These are phyloP conservation scores for Pyrenophora teres DNA, from an alignment of 2,329 filamentous ascomycete genomes.

Conservation along the genomic window DNA sequence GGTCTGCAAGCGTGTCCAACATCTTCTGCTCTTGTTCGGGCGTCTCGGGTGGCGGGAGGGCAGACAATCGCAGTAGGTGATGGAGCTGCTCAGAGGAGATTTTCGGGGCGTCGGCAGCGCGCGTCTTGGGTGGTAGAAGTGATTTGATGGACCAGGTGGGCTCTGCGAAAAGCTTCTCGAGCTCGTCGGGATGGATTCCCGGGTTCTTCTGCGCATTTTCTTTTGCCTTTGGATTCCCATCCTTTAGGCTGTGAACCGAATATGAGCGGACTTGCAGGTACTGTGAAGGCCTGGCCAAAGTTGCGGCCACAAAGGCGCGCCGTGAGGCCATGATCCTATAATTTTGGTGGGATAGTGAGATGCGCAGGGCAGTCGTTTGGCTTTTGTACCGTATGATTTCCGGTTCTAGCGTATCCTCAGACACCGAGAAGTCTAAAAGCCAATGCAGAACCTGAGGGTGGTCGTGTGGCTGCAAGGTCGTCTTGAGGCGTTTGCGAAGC, in stretches of 20 bases:
- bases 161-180: constrained; percentile 59
- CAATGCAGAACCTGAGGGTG: background rate
- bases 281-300: constrained; percentile 1
- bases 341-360: background rate
- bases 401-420: too few relatives aligned
- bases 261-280: constrained; percentile 12
- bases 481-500: constrained; percentile 13
- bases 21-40: constrained; percentile 69
- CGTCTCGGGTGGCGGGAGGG: constrained; percentile 73
- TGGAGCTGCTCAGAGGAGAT: constrained; percentile 72
- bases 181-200: constrained; percentile 31
- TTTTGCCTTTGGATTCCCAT: background rate
- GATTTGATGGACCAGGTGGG: constrained; percentile 85
- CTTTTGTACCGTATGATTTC: too few relatives aligned
- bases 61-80: constrained; percentile 87
- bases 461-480: constrained; percentile 24
- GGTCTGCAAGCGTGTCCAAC: constrained; percentile 74
- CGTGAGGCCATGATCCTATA: constrained; percentile 21
- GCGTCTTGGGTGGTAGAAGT: constrained; percentile 61
- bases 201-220: constrained; percentile 3
- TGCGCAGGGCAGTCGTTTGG: background rate
- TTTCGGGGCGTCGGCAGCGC: constrained; percentile 37
- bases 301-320: constrained; percentile 11
- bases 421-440: background rate
- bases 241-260: constrained; percentile 3